Percentiles rank a stretch among this genome's conserved stretches.
Evolutionary conservation across 2,329 filamentous ascomycete genomes (phyloP).

Genomic region (Cladosporium sp.): DNA sequence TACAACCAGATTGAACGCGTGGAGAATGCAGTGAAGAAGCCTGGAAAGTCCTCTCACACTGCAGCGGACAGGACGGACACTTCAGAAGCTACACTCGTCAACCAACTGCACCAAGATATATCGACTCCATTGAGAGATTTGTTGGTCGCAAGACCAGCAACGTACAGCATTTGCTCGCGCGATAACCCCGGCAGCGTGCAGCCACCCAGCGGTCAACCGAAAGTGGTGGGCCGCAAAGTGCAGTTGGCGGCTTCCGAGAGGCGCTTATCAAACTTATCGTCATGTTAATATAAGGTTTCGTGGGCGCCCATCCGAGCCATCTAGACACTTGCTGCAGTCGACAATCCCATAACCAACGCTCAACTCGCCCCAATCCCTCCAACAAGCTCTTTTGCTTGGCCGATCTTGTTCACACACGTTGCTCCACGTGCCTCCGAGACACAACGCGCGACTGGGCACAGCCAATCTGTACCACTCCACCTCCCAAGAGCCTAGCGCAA

Average conservation of each 20-base stretch:
- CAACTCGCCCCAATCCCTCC: background rate
- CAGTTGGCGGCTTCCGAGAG: background rate
- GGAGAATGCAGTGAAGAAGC: background rate
- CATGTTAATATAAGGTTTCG: slow-evolving; percentile 5
- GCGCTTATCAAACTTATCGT: slow-evolving; percentile 1
- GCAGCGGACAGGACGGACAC: background rate
- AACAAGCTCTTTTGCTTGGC: slow-evolving; percentile 17
- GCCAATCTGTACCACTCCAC: slow-evolving; percentile 10
- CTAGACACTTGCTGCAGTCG: background rate
- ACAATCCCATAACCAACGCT: background rate
- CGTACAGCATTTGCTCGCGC: background rate
- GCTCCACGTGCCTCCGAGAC: slow-evolving; percentile 14
- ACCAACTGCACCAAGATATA: background rate
- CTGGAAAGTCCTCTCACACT: background rate
- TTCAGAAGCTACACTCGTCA: background rate
- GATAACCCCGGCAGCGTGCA: background rate
- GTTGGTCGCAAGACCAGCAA: background rate
- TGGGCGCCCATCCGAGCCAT: slow-evolving; percentile 7
- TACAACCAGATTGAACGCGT: background rate
- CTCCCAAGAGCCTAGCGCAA: slow-evolving; percentile 16
- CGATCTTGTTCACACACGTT: background rate
- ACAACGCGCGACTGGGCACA: slow-evolving; percentile 13
- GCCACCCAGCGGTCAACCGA: background rate
- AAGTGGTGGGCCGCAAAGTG: background rate
- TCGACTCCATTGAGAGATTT: background rate